phyloP scores from a whole-genome alignment of 1,139 yeast genomes.

The Hyphopichia khmerensis region DNA sequence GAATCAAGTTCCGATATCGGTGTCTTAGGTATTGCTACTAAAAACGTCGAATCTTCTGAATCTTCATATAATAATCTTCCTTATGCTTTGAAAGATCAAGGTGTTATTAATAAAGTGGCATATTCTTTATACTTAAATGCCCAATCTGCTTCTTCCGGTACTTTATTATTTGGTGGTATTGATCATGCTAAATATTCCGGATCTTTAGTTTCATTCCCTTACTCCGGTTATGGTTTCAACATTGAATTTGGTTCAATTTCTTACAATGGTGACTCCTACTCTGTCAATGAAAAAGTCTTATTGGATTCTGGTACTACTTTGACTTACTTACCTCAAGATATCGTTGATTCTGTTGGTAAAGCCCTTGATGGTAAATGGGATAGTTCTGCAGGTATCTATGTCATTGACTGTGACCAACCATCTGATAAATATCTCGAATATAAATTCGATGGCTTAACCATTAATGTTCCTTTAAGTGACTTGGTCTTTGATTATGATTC shows the following conservation, averaged over 20 bases:
- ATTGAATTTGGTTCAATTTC: constrained; percentile 6
- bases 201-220: neutral
- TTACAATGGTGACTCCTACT: constrained; percentile 3
- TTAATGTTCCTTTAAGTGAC: constrained; percentile 9
- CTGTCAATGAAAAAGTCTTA: constrained; percentile 28
- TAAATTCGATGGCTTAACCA: constrained; percentile 6
- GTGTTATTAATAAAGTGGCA: constrained; percentile 37
- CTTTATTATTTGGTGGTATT: constrained; percentile 57
- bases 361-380: constrained; percentile 20
- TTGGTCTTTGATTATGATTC: constrained; percentile 5
- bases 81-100: constrained; percentile 34
- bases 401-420: constrained; percentile 8
- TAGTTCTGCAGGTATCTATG: neutral
- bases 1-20: constrained; percentile 41
- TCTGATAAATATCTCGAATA: constrained; percentile 7
- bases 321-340: constrained; percentile 48
- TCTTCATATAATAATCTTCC: constrained; percentile 1
- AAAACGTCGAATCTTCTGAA: constrained; percentile 1
- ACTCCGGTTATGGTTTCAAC: constrained; percentile 1
- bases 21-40: constrained; percentile 42
- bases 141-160: constrained; percentile 31
- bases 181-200: constrained; percentile 54
- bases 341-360: constrained; percentile 37
- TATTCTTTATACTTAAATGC: constrained; percentile 51
- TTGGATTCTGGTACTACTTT: constrained; percentile 72